Base-by-base conservation (phyloP, 2,329 filamentous ascomycete genomes). In the Elsinoe batatas region DNA sequence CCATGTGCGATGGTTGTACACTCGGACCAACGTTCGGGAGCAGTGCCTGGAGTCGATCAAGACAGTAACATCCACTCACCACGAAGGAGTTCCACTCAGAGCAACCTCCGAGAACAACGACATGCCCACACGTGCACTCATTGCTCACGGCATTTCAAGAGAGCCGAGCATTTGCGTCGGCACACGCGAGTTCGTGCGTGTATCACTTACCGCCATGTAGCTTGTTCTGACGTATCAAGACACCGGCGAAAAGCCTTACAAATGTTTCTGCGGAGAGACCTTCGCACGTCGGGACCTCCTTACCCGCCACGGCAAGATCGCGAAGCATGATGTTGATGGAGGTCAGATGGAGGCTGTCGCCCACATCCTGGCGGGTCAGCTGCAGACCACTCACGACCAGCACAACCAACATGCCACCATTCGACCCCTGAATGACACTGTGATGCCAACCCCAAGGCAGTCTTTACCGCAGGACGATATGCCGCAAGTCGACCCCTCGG, bases 121-220 rank as follows among this genome's bases (percentile, higher is more conserved):
- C 47, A 51, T 26, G 33, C 47, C 5, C 47, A 51, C 20, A 38
- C 32, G 13, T 51, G 47, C 33, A 36, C 10, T 22, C 47, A 51
- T 13, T 51, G 47, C 47, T 51, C 47, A 6, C 47, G 47, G 7
- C 47, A 51, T 51, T 51, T 51, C 47, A 51, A 51, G 17, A 15
- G 47, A 7, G 47, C 47, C 12, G 47, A 51, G 33, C 47, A 51
- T 26, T 20, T 51, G 15, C 26, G 32, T n/a, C 32, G 47, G 18
- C 47, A 51, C 26, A 44, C 40, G n/a, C 36, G 47, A 36, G 47
- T 36, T 17, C 47, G 32, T 35, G 33, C 7, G 44, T 33, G 13
- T 35, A 17, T 13, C 12, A 22, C 8, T 7, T 10, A 3, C 13
- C 8, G 12, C n/a, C 7, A 30, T 18, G 10, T 33, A 10, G 10